Evolutionary conservation across 805 yeast species (phyloP).

Genomic region (Clavispora santaluciae): DNA sequence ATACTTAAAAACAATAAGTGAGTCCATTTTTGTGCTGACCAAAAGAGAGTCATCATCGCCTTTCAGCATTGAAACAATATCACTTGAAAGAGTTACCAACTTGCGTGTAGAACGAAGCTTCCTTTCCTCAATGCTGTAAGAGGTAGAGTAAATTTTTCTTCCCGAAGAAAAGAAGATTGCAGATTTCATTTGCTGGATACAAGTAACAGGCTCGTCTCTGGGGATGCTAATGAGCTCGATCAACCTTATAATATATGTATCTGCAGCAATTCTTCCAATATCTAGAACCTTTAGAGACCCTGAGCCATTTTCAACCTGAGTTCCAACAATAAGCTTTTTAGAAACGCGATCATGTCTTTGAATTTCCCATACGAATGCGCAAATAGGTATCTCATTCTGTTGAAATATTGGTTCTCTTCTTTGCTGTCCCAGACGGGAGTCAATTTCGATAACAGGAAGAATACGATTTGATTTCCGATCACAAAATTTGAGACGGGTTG

Average conservation of each 20-base stretch:
- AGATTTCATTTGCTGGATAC: conserved; percentile 30
- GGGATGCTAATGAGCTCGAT: conserved; percentile 30
- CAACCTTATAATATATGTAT: conserved; percentile 17
- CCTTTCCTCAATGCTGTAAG: conserved; percentile 29
- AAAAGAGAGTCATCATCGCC: conserved; percentile 15
- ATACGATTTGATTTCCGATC: conserved; percentile 27
- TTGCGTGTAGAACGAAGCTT: conserved; percentile 24
- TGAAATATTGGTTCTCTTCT: conserved; percentile 17
- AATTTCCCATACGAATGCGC: conserved; percentile 34
- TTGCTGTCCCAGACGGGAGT: conserved; percentile 3
- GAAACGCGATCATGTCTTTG: conserved; percentile 25
- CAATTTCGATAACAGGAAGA: conserved; percentile 21
- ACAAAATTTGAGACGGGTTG: conserved; percentile 25
- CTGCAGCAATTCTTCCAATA: conserved; percentile 17
- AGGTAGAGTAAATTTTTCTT: conserved; percentile 24
- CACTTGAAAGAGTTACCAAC: conserved; percentile 27
- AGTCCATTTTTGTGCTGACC: conserved; percentile 33
- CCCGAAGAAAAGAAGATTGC: conserved; percentile 32
- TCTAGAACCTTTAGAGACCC: conserved; percentile 37
- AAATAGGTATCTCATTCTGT: conserved; percentile 26
- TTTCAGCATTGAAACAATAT: conserved; percentile 22
- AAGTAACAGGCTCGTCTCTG: conserved; percentile 28
- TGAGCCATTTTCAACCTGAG: conserved; percentile 9
- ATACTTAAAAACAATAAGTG: conserved; percentile 26
- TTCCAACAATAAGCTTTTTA: conserved; percentile 34